These are phyloP conservation scores for Brettanomyces sp. DNA, from an alignment of 805 yeast species.

Conservation along the genomic window DNA sequence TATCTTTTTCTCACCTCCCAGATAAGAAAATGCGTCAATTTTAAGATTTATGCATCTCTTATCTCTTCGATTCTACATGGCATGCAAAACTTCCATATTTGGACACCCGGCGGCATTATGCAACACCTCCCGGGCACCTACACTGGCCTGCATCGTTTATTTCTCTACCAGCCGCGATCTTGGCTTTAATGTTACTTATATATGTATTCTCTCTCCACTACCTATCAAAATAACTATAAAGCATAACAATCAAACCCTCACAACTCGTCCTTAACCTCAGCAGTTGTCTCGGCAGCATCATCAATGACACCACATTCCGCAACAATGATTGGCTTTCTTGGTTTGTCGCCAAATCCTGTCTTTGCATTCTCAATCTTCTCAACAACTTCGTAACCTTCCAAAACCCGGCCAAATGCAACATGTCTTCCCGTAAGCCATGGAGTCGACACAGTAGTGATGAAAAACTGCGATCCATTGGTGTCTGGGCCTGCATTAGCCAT, in stretches of 20 bases:
- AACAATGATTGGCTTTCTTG: constrained; percentile 56
- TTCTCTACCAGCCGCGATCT: constrained; percentile 22
- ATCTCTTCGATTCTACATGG: too few relatives aligned
- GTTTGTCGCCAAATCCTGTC: constrained; percentile 65
- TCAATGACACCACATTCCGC: constrained; percentile 62
- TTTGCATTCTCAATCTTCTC: constrained; percentile 62
- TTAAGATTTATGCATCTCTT: too few relatives aligned
- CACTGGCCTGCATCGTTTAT: constrained; percentile 13
- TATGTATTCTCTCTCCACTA: too few relatives aligned
- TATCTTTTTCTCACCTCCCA: too few relatives aligned
- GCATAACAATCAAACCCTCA: background rate
- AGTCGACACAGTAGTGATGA: constrained; percentile 86
- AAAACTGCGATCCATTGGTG: constrained; percentile 91
- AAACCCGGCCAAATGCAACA: constrained; percentile 93
- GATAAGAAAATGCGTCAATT: too few relatives aligned
- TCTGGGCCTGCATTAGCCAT: constrained; percentile 77
- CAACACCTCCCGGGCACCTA: too few relatives aligned
- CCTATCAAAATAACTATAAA: too few relatives aligned
- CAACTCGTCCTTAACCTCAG: constrained; percentile 2
- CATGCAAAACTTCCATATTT: too few relatives aligned
- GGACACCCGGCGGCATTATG: too few relatives aligned
- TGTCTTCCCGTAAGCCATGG: constrained; percentile 91
- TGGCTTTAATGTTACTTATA: background rate
- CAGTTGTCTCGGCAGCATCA: constrained; percentile 18
- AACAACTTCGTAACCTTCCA: constrained; percentile 81